Evolutionary conservation across 2,329 filamentous ascomycete species (phyloP).

Genomic region (Paecilomyces fulvus): DNA sequence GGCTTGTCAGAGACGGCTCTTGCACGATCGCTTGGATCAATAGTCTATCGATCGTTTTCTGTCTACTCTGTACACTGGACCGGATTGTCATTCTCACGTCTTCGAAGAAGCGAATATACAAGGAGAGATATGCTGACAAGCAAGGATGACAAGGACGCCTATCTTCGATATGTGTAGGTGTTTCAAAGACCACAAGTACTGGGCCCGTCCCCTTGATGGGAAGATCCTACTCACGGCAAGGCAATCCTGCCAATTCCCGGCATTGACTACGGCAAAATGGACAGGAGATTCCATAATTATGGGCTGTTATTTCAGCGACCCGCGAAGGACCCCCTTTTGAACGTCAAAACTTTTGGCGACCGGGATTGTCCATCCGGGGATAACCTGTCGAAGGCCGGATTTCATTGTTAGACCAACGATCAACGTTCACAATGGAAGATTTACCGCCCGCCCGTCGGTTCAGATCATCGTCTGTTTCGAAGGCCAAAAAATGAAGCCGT

Average conservation of each 20-base stretch:
- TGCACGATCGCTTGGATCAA: neutral
- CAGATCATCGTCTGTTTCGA: neutral
- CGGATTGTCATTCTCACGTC: neutral
- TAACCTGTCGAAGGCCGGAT: neutral
- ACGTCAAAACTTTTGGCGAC: neutral
- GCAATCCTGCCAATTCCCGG: neutral
- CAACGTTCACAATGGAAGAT: neutral
- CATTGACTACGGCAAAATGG: neutral
- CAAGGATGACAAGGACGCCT: neutral
- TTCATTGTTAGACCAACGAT: neutral
- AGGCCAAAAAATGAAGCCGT: neutral
- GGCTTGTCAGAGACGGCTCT: neutral
- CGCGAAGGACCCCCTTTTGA: neutral
- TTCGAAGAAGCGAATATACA: neutral
- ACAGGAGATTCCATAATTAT: neutral
- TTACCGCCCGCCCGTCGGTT: neutral
- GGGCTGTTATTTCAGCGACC: neutral
- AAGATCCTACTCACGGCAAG: neutral
- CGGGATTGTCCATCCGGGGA: neutral
- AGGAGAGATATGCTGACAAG: neutral
- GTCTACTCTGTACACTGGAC: neutral
- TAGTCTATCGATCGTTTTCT: neutral
- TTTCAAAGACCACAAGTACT: neutral
- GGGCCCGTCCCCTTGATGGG: neutral
- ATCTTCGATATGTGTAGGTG: neutral